phyloP scores from a whole-genome alignment of 2,329 filamentous ascomycete species.

The Tolypocladium tundrense region DNA sequence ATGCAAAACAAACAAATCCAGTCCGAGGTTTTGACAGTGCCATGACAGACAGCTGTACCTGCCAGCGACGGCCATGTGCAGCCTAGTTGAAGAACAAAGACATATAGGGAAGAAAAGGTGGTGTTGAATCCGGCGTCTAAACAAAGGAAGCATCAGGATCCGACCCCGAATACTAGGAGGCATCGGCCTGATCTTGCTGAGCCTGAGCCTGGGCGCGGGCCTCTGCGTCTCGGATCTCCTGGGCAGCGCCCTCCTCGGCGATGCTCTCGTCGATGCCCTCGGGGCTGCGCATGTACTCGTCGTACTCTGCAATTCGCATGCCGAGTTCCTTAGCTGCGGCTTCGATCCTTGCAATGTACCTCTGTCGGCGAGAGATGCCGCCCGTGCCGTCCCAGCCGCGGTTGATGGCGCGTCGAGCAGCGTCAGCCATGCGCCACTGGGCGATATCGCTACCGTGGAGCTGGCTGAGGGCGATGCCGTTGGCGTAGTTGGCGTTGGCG shows the following conservation, averaged over 20 bases:
- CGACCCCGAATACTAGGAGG: neutral
- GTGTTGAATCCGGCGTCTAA: neutral
- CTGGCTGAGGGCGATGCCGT: constrained; percentile 17
- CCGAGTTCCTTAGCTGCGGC: constrained; percentile 44
- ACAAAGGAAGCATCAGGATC: neutral
- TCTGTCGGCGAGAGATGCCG: constrained; percentile 29
- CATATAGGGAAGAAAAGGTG: neutral
- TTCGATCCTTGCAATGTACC: constrained; percentile 42
- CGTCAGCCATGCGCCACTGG: constrained; percentile 17
- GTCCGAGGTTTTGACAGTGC: neutral
- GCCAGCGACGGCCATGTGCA: neutral
- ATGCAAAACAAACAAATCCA: neutral
- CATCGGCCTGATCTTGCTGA: constrained; percentile 10
- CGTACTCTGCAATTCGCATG: constrained; percentile 40
- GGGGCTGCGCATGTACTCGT: constrained; percentile 26
- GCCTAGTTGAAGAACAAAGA: neutral
- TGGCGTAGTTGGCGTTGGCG: constrained; percentile 3
- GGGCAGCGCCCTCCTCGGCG: constrained; percentile 14
- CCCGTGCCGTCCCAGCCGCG: constrained; percentile 36
- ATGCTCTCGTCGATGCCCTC: constrained; percentile 10
- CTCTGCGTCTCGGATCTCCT: neutral
- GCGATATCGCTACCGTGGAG: constrained; percentile 15
- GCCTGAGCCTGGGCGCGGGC: neutral
- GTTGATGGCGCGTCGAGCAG: constrained; percentile 12
- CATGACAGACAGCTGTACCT: neutral